These are phyloP conservation scores for Trichoderma oligosporum DNA, from an alignment of 2,329 filamentous ascomycete species.

Conservation along the genomic window DNA sequence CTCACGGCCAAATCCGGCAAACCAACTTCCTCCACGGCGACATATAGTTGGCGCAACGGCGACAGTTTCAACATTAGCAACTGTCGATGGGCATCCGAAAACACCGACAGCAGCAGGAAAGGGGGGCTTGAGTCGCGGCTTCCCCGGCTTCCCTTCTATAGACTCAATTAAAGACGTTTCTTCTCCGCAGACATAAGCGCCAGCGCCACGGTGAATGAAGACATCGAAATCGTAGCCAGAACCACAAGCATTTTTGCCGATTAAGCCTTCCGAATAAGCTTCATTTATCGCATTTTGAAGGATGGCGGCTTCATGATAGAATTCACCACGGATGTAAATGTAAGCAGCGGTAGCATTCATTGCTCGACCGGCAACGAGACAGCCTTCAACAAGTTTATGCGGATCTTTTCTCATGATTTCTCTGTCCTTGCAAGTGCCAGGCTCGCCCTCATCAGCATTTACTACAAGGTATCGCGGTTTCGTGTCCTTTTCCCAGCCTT, in stretches of 20 bases:
- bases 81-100: conserved; percentile 96
- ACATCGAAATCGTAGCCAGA: conserved; percentile 98
- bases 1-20: conserved; percentile 89
- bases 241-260: conserved; percentile 97
- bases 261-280: conserved; percentile 88
- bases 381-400: conserved; percentile 97
- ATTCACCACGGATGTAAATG: conserved; percentile 99
- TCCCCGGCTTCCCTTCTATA: conserved; percentile 96
- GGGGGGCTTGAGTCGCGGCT: conserved; percentile 96
- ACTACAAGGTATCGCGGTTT: conserved; percentile 96
- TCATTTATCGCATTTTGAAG: conserved; percentile 96
- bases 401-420: conserved; percentile 99
- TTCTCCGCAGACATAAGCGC: conserved; percentile 96
- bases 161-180: conserved; percentile 98
- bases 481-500: conserved; percentile 96
- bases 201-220: conserved; percentile 92
- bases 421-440: conserved; percentile 97
- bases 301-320: conserved; percentile 90
- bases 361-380: conserved; percentile 88
- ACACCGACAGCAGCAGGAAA: conserved; percentile 97
- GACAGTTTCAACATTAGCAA: conserved; percentile 96
- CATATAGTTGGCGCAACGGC: conserved; percentile 95
- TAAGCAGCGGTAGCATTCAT: conserved; percentile 99
- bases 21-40: conserved; percentile 88
- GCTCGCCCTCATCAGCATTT: conserved; percentile 98